phyloP scores from a whole-genome alignment of 768 basidiomycete species.

The Leccinum variicolor region DNA sequence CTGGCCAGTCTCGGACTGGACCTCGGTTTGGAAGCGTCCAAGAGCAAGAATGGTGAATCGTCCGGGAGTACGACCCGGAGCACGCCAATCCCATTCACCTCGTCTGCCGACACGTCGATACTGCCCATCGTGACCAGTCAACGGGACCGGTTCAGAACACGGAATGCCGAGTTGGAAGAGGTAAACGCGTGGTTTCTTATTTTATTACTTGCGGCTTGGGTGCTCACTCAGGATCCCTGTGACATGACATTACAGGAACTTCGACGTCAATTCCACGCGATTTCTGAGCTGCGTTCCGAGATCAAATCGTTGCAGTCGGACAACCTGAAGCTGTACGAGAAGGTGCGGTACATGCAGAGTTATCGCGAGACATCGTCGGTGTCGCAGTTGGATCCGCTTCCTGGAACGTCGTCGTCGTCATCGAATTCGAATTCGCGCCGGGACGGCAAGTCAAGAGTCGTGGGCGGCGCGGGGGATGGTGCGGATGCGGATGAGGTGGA shows the following conservation, averaged over 20 bases:
- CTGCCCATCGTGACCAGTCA: conserved; percentile 98
- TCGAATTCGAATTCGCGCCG: conserved; percentile 1
- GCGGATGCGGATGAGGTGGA: conserved; percentile 50
- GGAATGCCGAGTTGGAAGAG: conserved; percentile 97
- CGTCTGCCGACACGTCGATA: conserved; percentile 88
- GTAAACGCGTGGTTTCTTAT: conserved; percentile 36
- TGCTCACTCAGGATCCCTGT: not conserved
- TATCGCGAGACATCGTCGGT: conserved; percentile 76
- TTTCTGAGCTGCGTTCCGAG: conserved; percentile 90
- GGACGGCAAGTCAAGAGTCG: not conserved
- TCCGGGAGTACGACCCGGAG: conserved; percentile 35
- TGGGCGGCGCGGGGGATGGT: conserved; percentile 19
- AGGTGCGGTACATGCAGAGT: conserved; percentile 97
- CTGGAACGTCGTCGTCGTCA: conserved; percentile 32
- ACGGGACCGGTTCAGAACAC: conserved; percentile 94
- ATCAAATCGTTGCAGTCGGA: conserved; percentile 90
- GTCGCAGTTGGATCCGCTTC: conserved; percentile 68
- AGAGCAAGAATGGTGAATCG: conserved; percentile 18
- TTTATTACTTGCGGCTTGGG: not conserved
- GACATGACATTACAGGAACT: conserved; percentile 60
- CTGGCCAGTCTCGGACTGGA: conserved; percentile 75
- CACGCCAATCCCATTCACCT: conserved; percentile 67
- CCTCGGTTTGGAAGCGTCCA: conserved; percentile 11
- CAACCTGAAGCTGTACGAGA: conserved; percentile 97
- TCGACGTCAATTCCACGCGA: conserved; percentile 90